A percentile compares a stretch with the other conserved stretches of the same genome.
Conservation (phyloP, 148 eudicot genomes). For the Chenopodium berlandieri region DNA sequence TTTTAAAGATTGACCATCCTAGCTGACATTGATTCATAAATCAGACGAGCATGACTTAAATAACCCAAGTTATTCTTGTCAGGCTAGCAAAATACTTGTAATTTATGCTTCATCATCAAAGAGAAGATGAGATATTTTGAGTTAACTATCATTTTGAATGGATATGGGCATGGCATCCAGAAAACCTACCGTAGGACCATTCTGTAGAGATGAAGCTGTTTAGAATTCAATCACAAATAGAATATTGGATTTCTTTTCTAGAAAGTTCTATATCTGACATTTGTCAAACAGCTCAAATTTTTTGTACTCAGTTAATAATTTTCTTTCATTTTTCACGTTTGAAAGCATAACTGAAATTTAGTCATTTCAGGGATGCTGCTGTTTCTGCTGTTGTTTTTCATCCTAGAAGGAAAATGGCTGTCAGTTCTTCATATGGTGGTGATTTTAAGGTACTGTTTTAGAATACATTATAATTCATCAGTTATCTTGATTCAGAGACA, state of each 20-base stretch:
- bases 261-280: neutral
- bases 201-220: neutral
- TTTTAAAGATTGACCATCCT: no score
- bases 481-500: neutral
- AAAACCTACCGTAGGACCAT: neutral
- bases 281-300: neutral
- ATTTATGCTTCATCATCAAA: neutral
- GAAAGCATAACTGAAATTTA: neutral
- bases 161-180: neutral
- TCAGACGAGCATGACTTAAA: no score
- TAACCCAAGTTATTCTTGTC: no score
- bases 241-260: neutral
- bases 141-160: neutral
- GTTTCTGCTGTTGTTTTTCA: conserved; percentile 75
- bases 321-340: neutral
- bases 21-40: no score
- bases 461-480: conserved; percentile 1
- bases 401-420: conserved; percentile 67
- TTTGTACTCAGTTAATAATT: neutral
- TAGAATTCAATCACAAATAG: neutral
- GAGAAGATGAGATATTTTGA: neutral
- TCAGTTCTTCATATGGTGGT: conserved; percentile 75
- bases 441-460: conserved; percentile 73
- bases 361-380: conserved; percentile 56
- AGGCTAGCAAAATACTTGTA: neutral